phyloP scores from a whole-genome alignment of 352 stramenopile species.

The Phytophthora pistaciae region DNA sequence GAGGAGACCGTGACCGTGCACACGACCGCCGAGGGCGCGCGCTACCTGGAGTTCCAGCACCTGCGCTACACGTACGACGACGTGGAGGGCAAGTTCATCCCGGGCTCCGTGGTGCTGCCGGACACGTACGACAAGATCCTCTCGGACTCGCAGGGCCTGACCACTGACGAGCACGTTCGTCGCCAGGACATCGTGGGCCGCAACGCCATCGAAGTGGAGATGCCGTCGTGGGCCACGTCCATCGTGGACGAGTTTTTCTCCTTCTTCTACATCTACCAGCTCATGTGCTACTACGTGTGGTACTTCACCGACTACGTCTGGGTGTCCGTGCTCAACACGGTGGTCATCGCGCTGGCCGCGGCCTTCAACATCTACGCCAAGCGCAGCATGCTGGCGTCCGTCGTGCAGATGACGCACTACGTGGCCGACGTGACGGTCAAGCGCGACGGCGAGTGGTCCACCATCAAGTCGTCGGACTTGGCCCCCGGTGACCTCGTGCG shows the following conservation, averaged over 20 bases:
- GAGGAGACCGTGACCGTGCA: conserved; percentile 65
- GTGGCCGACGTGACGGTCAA: conserved; percentile 73
- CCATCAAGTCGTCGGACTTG: conserved; percentile 56
- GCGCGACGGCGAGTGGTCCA: conserved; percentile 61
- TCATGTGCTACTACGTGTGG: conserved; percentile 90
- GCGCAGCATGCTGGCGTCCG: conserved; percentile 58
- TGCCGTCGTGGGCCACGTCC: conserved; percentile 61
- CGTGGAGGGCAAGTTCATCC: conserved; percentile 55
- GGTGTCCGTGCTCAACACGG: conserved; percentile 67
- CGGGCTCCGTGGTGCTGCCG: conserved; percentile 53
- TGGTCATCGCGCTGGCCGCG: conserved; percentile 63
- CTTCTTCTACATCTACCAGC: conserved; percentile 86
- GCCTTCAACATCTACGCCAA: conserved; percentile 77
- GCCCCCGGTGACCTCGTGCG: conserved; percentile 77
- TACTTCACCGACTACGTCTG: conserved; percentile 78
- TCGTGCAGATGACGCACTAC: conserved; percentile 76
- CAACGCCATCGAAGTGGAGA: conserved; percentile 73
- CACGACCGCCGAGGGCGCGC: conserved; percentile 41
- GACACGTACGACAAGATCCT: conserved; percentile 61
- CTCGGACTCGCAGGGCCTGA: conserved; percentile 57
- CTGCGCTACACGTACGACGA: conserved; percentile 70
- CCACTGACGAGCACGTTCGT: conserved; percentile 40
- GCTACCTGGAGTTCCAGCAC: conserved; percentile 70
- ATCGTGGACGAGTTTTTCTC: conserved; percentile 74
- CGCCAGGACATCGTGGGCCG: conserved; percentile 60